A percentile compares a stretch with the other conserved stretches of the same genome.
Conservation (phyloP, 2,329 filamentous ascomycete species). For the Waltergamsia citrina region DNA sequence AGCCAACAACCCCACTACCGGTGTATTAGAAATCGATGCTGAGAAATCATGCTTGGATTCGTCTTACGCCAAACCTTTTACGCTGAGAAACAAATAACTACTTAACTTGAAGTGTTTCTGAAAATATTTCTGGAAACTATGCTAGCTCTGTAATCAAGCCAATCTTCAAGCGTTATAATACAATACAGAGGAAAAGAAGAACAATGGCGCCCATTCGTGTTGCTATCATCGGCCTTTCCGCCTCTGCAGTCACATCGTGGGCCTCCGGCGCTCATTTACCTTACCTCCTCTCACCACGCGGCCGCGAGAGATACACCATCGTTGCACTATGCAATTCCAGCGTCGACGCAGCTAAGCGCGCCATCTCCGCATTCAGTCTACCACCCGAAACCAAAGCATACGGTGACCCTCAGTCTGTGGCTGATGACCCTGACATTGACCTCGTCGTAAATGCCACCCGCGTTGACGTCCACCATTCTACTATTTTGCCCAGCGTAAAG, state of each 20-base stretch:
- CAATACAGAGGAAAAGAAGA: neutral
- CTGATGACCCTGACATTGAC: slow-evolving; percentile 38
- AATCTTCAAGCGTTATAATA: slow-evolving; percentile 5
- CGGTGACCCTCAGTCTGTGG: slow-evolving; percentile 36
- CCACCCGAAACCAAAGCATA: slow-evolving; percentile 33
- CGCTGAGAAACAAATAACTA: too few relatives aligned
- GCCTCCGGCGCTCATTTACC: slow-evolving; percentile 47
- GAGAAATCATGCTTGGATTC: too few relatives aligned
- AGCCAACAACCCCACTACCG: too few relatives aligned
- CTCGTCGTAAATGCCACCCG: slow-evolving; percentile 45
- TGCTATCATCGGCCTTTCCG: slow-evolving; percentile 33
- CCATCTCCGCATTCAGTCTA: slow-evolving; percentile 32
- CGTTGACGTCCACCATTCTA: slow-evolving; percentile 40
- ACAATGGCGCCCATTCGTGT: slow-evolving; percentile 11
- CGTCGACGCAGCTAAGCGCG: slow-evolving; percentile 28
- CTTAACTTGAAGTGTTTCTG: too few relatives aligned
- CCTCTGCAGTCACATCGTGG: slow-evolving; percentile 42
- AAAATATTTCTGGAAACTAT: too few relatives aligned
- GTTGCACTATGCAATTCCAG: slow-evolving; percentile 43
- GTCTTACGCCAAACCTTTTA: too few relatives aligned
- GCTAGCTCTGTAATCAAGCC: too few relatives aligned
- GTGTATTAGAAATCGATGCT: too few relatives aligned
- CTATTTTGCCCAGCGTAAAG: slow-evolving; percentile 32
- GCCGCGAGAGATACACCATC: slow-evolving; percentile 33
- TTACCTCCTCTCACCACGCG: slow-evolving; percentile 40